phyloP scores from a whole-genome alignment of 352 stramenopile genomes.

The Globisporangium camurandrum region DNA sequence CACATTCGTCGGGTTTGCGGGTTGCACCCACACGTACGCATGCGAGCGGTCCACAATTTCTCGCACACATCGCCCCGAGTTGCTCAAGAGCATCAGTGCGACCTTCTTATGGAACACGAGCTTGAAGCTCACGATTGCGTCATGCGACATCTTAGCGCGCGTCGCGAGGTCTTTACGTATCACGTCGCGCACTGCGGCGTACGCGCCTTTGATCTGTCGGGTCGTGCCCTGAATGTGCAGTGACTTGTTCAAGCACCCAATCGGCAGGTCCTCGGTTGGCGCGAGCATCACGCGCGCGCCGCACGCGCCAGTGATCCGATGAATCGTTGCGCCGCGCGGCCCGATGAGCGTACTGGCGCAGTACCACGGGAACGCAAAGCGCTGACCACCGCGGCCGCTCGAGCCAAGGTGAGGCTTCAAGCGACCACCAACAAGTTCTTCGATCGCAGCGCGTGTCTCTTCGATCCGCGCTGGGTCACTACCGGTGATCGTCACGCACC shows the following conservation, averaged over 20 bases:
- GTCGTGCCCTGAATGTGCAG: conserved; percentile 54
- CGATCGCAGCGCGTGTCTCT: conserved; percentile 28
- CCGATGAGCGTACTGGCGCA: conserved; percentile 47
- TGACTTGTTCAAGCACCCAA: conserved; percentile 55
- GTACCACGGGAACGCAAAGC: conserved; percentile 56
- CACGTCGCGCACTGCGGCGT: conserved; percentile 19
- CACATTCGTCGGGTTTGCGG: too few species aligned
- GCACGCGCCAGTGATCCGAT: conserved; percentile 34
- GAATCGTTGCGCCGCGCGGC: conserved; percentile 24
- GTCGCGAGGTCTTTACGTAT: conserved; percentile 35
- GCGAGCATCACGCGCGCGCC: conserved; percentile 55
- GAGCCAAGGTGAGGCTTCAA: conserved; percentile 16
- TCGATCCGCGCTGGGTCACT: conserved; percentile 21
- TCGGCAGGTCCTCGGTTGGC: conserved; percentile 32
- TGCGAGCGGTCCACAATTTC: too few species aligned
- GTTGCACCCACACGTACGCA: too few species aligned
- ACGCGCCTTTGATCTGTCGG: conserved; percentile 36
- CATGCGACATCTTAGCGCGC: too few species aligned
- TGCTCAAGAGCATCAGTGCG: too few species aligned
- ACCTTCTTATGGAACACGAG: too few species aligned
- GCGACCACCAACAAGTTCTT: conserved; percentile 31
- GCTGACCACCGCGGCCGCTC: conserved; percentile 36
- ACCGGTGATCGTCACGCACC: conserved; percentile 37
- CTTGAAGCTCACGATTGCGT: too few species aligned
- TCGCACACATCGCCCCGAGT: too few species aligned